Base-by-base conservation (phyloP, 371 early-diverging fungal species). In the Vavraia culicis region DNA sequence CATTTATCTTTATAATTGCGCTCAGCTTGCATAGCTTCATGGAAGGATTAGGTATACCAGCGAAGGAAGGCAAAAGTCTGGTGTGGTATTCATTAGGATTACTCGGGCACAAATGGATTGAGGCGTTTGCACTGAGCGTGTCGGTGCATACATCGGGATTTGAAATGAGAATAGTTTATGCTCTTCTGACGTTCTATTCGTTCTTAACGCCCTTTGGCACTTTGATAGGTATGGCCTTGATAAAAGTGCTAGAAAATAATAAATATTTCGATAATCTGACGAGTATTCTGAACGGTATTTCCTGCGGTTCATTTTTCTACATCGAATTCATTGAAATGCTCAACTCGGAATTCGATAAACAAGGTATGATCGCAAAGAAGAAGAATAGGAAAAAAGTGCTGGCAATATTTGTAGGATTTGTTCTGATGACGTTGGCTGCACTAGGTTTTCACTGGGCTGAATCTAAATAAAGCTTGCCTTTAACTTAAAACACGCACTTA, bases 11-110 rank as follows among this genome's bases (percentile, higher is more conserved):
- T 52, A 52, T 70, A 23, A 13, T 61, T 2, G 60, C 64, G 1
- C 56, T 70, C 44, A 64, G 64, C 43, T 41, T 70, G 10, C 70
- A 70, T 46, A 65, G 66, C 10, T 67, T 70, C 43, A 62, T 70
- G 41, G 70, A 70, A 52, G 70, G 70, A n/a, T 35, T 70, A 21
- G 66, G 48, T 0, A 47, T 42, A 7, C 21, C 47, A 16, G 49
- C 46, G 5, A 59, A 53, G 16, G 46, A 50, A n/a, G 44, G 32
- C 22, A 20, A 20, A 2, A 13, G 41, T n/a, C 42, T 66, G 0
- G 27, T 23, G 1, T 61, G 58, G 32, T 57, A 60, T 52, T 40
- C 58, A 18, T 23, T 62, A 20, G 60, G 66, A 11, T 44, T 68
- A 4, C n/a, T 71, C 5, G 33, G 61, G 11, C 71, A 71, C 39